phyloP scores from a whole-genome alignment of 2,329 filamentous ascomycete species.

The Hymenoscyphus infarciens region DNA sequence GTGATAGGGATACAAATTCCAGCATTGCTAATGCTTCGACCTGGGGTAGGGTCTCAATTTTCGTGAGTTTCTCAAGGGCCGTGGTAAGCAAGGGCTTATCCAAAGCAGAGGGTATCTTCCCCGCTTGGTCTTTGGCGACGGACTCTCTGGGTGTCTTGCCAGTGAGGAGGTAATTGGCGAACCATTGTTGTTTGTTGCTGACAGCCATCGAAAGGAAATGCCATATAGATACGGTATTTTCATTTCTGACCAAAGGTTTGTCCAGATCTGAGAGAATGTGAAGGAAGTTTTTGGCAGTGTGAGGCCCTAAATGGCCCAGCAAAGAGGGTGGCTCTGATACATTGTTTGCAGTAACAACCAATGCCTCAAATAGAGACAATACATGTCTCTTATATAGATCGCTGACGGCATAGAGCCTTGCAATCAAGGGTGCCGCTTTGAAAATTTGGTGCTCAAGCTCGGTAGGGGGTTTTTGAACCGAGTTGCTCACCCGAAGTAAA shows the following conservation, averaged over 20 bases:
- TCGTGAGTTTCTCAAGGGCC: slow-evolving; percentile 67
- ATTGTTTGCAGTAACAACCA: slow-evolving; percentile 66
- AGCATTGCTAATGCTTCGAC: slow-evolving; percentile 70
- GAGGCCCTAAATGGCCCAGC: slow-evolving; percentile 81
- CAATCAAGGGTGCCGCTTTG: slow-evolving; percentile 72
- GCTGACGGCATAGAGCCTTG: slow-evolving; percentile 69
- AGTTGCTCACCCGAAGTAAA: slow-evolving; percentile 66
- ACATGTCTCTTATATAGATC: slow-evolving; percentile 63
- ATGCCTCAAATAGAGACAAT: slow-evolving; percentile 65
- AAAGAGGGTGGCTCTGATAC: slow-evolving; percentile 83
- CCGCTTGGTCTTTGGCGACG: slow-evolving; percentile 49
- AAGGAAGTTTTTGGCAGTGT: slow-evolving; percentile 80
- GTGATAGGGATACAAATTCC: slow-evolving; percentile 81
- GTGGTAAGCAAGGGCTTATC: slow-evolving; percentile 67
- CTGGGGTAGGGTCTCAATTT: slow-evolving; percentile 61
- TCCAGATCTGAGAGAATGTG: slow-evolving; percentile 74
- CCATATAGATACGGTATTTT: slow-evolving; percentile 72
- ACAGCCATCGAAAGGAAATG: slow-evolving; percentile 81
- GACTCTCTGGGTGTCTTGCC: slow-evolving; percentile 79
- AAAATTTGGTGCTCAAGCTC: slow-evolving; percentile 76
- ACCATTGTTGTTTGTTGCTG: slow-evolving; percentile 89
- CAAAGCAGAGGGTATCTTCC: slow-evolving; percentile 42
- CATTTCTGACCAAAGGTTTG: slow-evolving; percentile 64
- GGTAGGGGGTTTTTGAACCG: slow-evolving; percentile 59
- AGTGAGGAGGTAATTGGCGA: slow-evolving; percentile 88